Evolutionary conservation across 176 grass and related monocot genomes (phyloP), one percentile per base, ranked within the genome.

Genomic region (Zoysia japonica): DNA sequence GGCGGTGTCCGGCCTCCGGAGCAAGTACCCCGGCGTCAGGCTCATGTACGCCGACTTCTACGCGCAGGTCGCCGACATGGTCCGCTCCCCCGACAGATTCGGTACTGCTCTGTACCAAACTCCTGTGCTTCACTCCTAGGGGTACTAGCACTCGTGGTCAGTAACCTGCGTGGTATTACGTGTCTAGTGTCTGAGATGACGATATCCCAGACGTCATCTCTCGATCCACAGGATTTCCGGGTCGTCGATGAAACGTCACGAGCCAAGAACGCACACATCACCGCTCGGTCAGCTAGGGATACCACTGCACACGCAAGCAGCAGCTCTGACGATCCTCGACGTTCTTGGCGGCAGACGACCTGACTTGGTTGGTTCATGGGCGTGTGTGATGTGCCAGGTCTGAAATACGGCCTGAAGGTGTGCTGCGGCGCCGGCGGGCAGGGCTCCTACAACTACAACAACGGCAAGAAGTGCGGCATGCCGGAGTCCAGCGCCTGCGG

Each of bases 31-130:
- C 28, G 39, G 57, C 11, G 77, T 77, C 42, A 76, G 89, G 73
- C 74, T 97, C 89, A 89, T 91, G 85, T 94, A 90, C 61, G 89
- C 76, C 15, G 89, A 97, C 83, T 94, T 88, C 54, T 94, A 90
- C 77, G 41, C 75, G 16, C 91, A 90, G 74, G 82, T 85, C 70
- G 16, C 77, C 0, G 82, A 94, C 55, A 94, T 97, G 89, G 62
- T 84, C 36, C 85, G 87, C 2, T 88, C 85, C 1, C 94, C 89
- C 1, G 63, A 45, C 52, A 88, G 56, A 69, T 94, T 88, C 63
- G 91, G 94, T 93, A 45, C 47, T 82, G 71, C 2, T 12, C 0
- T 13, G 67, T 39, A 53, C 53, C 4, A 7, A 8, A 1, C 56
- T 60, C 55, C 55, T 59, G 57, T 35, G 28, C 57, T 10, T 20